phyloP scores from a whole-genome alignment of 2,329 filamentous ascomycete genomes.

The Cladosporium sphaerospermum region DNA sequence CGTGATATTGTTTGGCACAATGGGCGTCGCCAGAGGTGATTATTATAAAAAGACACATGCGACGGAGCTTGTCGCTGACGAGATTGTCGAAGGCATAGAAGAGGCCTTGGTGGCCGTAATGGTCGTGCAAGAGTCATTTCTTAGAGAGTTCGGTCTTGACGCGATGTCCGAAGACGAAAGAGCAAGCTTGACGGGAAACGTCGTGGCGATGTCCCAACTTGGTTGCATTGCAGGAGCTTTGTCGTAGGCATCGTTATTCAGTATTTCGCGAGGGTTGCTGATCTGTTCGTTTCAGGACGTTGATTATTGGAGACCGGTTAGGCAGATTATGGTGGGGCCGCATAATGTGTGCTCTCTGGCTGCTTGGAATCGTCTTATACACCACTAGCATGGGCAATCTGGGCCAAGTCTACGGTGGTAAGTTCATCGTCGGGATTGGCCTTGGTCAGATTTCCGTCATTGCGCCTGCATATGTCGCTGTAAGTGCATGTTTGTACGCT shows the following conservation, averaged over 20 bases:
- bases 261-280: too few species aligned
- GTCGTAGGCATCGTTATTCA: background rate
- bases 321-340: slow-evolving; percentile 40
- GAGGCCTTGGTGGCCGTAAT: slow-evolving; percentile 59
- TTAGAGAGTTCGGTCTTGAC: slow-evolving; percentile 50
- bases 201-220: slow-evolving; percentile 73
- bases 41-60: background rate
- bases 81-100: slow-evolving; percentile 44
- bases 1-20: slow-evolving; percentile 49
- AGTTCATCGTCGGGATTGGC: slow-evolving; percentile 50
- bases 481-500: background rate
- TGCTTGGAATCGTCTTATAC: slow-evolving; percentile 38
- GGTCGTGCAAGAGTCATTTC: slow-evolving; percentile 58
- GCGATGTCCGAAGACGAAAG: slow-evolving; percentile 47
- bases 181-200: slow-evolving; percentile 63
- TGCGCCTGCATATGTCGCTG: slow-evolving; percentile 52
- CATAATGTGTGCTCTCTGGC: slow-evolving; percentile 36
- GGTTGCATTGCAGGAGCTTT: slow-evolving; percentile 62
- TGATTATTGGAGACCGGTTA: slow-evolving; percentile 40
- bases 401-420: slow-evolving; percentile 53
- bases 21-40: slow-evolving; percentile 63
- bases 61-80: background rate
- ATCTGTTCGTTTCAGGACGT: slow-evolving; percentile 42
- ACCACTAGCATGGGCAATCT: slow-evolving; percentile 32
- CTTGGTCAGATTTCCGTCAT: slow-evolving; percentile 40